Conservation (phyloP, 2,329 filamentous ascomycete species). For the Botrytis fragariae region DNA sequence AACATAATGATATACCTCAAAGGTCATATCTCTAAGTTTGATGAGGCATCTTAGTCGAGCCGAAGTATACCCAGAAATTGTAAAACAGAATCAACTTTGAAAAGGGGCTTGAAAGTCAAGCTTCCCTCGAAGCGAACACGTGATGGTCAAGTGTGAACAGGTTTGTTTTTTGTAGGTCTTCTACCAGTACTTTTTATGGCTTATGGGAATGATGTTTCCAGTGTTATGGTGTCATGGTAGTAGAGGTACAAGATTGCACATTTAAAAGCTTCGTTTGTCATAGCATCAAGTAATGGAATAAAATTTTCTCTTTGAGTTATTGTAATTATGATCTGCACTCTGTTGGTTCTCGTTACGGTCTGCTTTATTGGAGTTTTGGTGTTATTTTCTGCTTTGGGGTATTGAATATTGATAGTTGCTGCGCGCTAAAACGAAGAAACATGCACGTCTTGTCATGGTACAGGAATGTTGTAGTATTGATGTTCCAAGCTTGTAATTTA, state of each 20-base stretch:
- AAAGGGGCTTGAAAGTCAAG: slow-evolving; percentile 1
- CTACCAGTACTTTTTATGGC: neutral
- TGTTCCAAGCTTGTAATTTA: neutral
- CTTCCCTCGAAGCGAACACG: slow-evolving; percentile 13
- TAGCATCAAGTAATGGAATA: neutral
- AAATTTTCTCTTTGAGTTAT: neutral
- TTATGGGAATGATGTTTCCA: neutral
- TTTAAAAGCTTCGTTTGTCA: neutral
- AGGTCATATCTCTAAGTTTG: neutral
- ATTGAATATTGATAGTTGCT: neutral
- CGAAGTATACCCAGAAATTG: slow-evolving; percentile 9
- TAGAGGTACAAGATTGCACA: neutral
- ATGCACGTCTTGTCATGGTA: no score
- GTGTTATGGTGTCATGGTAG: neutral
- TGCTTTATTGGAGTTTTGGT: neutral
- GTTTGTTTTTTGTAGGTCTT: neutral
- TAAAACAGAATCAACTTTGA: slow-evolving; percentile 4
- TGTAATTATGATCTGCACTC: neutral
- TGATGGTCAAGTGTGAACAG: neutral
- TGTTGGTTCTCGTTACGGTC: neutral
- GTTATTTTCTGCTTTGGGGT: neutral
- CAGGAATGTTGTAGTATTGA: neutral
- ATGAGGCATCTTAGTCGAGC: neutral
- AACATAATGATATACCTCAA: slow-evolving; percentile 12
- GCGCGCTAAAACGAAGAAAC: neutral